Conservation (phyloP, 495 filamentous ascomycete genomes). For the Hypoxylon rickii region DNA sequence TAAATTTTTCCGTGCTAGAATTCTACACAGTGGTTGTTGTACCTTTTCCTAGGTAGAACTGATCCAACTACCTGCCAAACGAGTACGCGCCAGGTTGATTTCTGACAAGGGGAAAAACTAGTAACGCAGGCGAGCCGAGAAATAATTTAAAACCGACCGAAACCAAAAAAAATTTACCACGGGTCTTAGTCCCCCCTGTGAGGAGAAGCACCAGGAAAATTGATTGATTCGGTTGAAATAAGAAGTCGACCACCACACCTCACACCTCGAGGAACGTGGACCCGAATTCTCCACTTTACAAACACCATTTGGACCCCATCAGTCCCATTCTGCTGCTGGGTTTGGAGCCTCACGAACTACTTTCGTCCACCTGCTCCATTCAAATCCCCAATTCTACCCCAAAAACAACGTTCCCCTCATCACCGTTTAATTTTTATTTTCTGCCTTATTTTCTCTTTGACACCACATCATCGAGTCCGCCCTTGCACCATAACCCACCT, state of each 20-base stretch:
- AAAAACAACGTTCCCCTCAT: conserved; percentile 41
- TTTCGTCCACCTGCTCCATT: conserved; percentile 37
- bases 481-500: conserved; percentile 29
- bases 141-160: conserved; percentile 35
- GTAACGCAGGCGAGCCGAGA: conserved; percentile 30
- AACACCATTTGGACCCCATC: conserved; percentile 54
- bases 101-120: conserved; percentile 38
- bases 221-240: conserved; percentile 38
- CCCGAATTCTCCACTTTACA: conserved; percentile 43
- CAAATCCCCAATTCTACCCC: conserved; percentile 44
- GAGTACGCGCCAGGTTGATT: conserved; percentile 31
- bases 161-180: conserved; percentile 30
- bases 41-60: neutral
- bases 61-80: conserved; percentile 35
- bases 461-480: conserved; percentile 30
- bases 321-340: conserved; percentile 48
- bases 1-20: no score
- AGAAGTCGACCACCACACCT: conserved; percentile 42
- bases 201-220: conserved; percentile 23
- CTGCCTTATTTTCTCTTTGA: conserved; percentile 10
- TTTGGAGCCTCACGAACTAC: conserved; percentile 42
- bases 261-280: conserved; percentile 44
- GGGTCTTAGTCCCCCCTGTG: conserved; percentile 42
- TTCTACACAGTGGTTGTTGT: no score
- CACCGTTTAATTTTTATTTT: conserved; percentile 19